Base-by-base conservation (phyloP, 805 yeast species). In the Schizosaccharomyces japonicus region DNA sequence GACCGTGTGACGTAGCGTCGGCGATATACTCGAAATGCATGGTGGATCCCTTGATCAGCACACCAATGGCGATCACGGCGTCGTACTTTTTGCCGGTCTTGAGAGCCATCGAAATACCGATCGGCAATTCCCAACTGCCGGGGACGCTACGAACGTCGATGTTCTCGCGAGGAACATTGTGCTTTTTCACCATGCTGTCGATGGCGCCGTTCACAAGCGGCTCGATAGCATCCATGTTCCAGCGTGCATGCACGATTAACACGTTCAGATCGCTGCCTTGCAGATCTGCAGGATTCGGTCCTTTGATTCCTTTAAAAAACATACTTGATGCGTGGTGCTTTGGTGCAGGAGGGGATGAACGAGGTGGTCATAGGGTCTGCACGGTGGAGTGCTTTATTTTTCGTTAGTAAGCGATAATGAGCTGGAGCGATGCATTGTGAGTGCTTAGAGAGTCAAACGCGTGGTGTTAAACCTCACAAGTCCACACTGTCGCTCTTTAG, bases 11-110 rank as follows among this genome's bases (percentile, higher is more conserved):
- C 17, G 79, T 82, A 2, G 94, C 66, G 50, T 90, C 96, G 60
- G 94, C 80, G 56, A 90, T 90, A 66, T 87, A 90, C 65, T 90
- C 98, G 60, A 90, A 90, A 66, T 90, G 98, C 94, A 84, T 84
- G 32, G 96, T 90, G 33, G 85, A 76, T 48, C 98, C 98, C 66
- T 90, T 90, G 65, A 90, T 87, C 57, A 90, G 69, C 33, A 80
- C 85, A 49, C 98, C 98, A 55, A 90, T 83, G 48, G 96, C 85
- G 50, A 90, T 81, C 33, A 87, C 72, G 4, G 87, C 95, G 61
- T 90, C 95, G 49, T 79, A 65, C 25, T 72, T 70, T 5, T 47
- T 49, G 26, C 34, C 13, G 25, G 15, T 8, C 19, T 32, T 40
- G 44, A 25, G 15, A 13, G 49, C 47, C 17, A 47, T 46, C 25